Evolutionary conservation across 495 filamentous ascomycete genomes (phyloP), one percentile per base, ranked within the genome.

Genomic region (Penicillium antarcticum): DNA sequence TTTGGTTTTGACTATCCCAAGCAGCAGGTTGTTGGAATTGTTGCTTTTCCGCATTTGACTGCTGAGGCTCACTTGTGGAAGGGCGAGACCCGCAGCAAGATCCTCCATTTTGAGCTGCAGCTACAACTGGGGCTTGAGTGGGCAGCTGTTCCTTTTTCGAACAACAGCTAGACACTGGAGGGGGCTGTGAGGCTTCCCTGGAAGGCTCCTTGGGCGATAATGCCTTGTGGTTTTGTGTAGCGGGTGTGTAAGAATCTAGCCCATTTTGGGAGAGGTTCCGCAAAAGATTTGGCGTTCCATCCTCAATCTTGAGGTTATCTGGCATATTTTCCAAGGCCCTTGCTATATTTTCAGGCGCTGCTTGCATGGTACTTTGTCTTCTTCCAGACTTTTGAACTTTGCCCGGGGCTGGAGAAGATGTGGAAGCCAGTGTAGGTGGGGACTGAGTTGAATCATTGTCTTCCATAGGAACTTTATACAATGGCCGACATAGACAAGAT

Each of bases 401-500:
- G 29, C 54, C 57, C 7, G 57, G 43, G 3, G 43, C 48, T 5
- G 63, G 51, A 11, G 61, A 55, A 10, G 56, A 40, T 16, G 51
- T 23, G 16, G 46, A 21, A 5, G 56, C 26, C 24, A 51, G 29
- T 29, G 60, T 45, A 3, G 55, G n/a, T 34, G 45, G 46, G 1
- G 51, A 41, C 47, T 57, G 51, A 18, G 55, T 45, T 31, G 60
- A 47, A 19, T 63, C 61, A 42, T 44, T 52, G 16, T 32, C 18
- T 21, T 33, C 45, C 8, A 50, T 53, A 24, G 60, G 64, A n/a
- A 74, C 69, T 52, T 68, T 60, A 52, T 74, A 74, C 12, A 76
- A 53, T 8, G 73, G 73, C 45, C 71, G 62, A 51, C 73, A 76
- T 26, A 73, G 34, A 44, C 69, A 77, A 13, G 59, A 61, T 9